A percentile compares a stretch with the other conserved stretches of the same genome.
phyloP scores from a whole-genome alignment of 148 eudicot genomes.

The Rhododendron vialii region DNA sequence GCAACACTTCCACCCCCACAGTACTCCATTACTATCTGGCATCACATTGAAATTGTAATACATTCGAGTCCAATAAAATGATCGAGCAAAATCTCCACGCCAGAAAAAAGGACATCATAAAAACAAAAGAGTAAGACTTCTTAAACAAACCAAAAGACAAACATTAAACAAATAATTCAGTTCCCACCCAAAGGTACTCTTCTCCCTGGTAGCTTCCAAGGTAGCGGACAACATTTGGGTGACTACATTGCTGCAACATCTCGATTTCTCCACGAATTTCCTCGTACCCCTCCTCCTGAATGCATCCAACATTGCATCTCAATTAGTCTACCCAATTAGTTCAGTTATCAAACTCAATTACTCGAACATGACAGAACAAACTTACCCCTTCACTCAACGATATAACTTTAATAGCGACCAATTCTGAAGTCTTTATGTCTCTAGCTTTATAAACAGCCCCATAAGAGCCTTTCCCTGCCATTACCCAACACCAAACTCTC shows the following conservation, averaged over 20 bases:
- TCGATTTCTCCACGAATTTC: constrained; percentile 99
- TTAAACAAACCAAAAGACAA: neutral
- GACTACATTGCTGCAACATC: constrained; percentile 99
- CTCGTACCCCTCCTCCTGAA: constrained; percentile 96
- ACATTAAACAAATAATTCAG: neutral
- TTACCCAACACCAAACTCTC: constrained; percentile 21
- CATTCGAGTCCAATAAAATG: neutral
- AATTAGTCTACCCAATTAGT: constrained; percentile 3
- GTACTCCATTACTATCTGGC: constrained; percentile 99
- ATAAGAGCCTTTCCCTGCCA: constrained; percentile 93
- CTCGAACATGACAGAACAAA: neutral
- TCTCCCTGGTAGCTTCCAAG: constrained; percentile 99
- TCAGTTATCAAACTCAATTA: constrained; percentile 9
- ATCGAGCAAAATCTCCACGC: neutral
- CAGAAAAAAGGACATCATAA: neutral
- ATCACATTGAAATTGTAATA: constrained; percentile 17
- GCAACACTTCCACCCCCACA: constrained; percentile 99
- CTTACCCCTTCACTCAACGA: constrained; percentile 91
- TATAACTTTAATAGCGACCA: constrained; percentile 97
- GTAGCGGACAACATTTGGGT: constrained; percentile 98
- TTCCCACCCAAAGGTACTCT: constrained; percentile 90
- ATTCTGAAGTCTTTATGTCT: constrained; percentile 76
- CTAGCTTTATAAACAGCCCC: constrained; percentile 99
- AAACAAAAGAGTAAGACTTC: neutral
- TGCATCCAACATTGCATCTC: neutral